These are phyloP conservation scores for Scedosporium apiospermum DNA, from an alignment of 2,329 filamentous ascomycete species.

Conservation along the genomic window DNA sequence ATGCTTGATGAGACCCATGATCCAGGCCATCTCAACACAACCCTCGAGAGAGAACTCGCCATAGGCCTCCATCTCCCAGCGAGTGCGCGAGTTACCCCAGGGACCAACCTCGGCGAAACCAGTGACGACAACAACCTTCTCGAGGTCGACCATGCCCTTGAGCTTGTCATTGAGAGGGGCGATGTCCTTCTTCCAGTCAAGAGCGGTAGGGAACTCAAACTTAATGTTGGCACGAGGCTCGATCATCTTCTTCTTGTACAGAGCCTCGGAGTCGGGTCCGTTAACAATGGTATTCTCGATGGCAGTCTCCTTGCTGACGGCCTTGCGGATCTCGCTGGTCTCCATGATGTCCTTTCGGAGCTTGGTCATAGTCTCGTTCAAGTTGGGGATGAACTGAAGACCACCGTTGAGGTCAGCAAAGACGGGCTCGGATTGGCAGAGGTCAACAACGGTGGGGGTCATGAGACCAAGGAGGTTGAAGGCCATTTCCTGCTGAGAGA, in stretches of 20 bases:
- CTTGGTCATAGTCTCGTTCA: slow-evolving; percentile 89
- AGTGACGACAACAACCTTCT: slow-evolving; percentile 95
- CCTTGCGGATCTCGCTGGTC: slow-evolving; percentile 84
- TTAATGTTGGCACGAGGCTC: slow-evolving; percentile 97
- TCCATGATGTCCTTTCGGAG: slow-evolving; percentile 92
- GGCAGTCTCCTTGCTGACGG: slow-evolving; percentile 89
- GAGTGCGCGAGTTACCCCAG: slow-evolving; percentile 96
- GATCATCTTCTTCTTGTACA: slow-evolving; percentile 91
- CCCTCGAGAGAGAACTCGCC: slow-evolving; percentile 96
- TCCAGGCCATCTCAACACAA: slow-evolving; percentile 98
- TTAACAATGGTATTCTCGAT: slow-evolving; percentile 98
- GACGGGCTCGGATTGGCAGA: slow-evolving; percentile 91
- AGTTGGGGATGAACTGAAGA: slow-evolving; percentile 90
- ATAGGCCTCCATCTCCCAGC: slow-evolving; percentile 98
- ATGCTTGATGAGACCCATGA: slow-evolving; percentile 99
- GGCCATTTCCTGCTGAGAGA: slow-evolving; percentile 99
- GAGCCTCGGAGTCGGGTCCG: slow-evolving; percentile 79
- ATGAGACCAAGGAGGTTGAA: slow-evolving; percentile 96
- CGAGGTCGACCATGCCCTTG: slow-evolving; percentile 96
- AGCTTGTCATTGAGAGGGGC: slow-evolving; percentile 80
- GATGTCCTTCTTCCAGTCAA: slow-evolving; percentile 85
- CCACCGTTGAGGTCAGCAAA: slow-evolving; percentile 97
- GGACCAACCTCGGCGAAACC: slow-evolving; percentile 94
- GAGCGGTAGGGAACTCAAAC: slow-evolving; percentile 84
- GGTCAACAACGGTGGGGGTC: slow-evolving; percentile 85